These are phyloP conservation scores for Eimeria sp. DNA, from an alignment of 169 alveolate species.

Conservation along the genomic window DNA sequence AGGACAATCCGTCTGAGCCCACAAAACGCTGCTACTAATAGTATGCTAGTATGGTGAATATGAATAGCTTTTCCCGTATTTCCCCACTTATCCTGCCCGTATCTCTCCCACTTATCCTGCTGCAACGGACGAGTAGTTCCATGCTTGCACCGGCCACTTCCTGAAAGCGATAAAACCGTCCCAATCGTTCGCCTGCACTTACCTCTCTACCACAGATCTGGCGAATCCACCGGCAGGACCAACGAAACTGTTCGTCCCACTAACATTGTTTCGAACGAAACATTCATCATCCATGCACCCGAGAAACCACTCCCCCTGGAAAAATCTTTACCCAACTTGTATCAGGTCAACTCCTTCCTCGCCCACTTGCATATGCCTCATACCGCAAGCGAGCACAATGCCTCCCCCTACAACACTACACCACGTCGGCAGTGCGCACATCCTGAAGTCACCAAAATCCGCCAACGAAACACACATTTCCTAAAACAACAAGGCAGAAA, in stretches of 20 bases:
- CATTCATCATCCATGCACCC: not conserved
- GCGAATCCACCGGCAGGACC: not conserved
- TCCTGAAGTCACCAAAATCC: not conserved
- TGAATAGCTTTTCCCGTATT: not conserved
- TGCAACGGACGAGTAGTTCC: not conserved
- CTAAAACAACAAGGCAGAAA: no score
- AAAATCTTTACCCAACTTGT: not conserved
- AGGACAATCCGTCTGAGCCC: not conserved
- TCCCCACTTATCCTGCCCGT: no score
- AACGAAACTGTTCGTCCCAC: not conserved
- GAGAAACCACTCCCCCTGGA: not conserved
- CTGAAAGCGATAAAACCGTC: not conserved
- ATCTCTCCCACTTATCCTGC: not conserved
- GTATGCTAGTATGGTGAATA: not conserved
- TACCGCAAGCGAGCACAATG: not conserved
- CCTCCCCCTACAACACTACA: not conserved
- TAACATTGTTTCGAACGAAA: not conserved
- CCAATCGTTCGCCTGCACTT: not conserved
- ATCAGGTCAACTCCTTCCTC: not conserved
- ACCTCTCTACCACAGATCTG: not conserved
- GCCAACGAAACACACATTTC: no score
- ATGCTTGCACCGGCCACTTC: not conserved
- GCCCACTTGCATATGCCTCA: not conserved
- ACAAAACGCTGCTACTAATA: not conserved
- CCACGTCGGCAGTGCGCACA: not conserved